Evolutionary conservation across 1,284 basidiomycete species (phyloP), one percentile per base, ranked within the genome.

Genomic region (Cryptococcus jaspeensis): DNA sequence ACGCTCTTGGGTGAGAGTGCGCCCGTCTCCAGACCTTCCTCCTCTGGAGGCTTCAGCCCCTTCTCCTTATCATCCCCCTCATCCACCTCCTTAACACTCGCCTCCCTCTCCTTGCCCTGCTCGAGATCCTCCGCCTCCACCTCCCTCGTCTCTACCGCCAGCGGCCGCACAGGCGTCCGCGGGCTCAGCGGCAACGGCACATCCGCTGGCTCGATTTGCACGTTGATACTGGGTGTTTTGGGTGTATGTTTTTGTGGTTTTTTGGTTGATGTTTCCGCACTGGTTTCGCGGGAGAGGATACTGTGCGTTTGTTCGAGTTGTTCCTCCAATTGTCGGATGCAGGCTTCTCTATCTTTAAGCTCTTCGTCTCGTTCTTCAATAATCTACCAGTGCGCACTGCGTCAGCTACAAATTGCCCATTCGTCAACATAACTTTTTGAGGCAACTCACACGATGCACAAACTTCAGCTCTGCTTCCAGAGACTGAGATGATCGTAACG

Each of bases 281-380:
- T 67, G 48, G 45, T 51, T 65, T 63, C 54, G 52, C 58, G 69
- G 69, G 70, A 71, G 68, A 63, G 66, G 64, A 69, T 66, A 55
- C 47, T 52, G 62, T 68, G 69, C 58, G 58, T 52, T 55, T 60
- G 39, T 64, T 68, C 65, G 51, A 73, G 63, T 46, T 84, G 85
- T 52, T 81, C 78, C 75, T 94, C 93, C 20, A 96, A 81, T 36
- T 82, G 77, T 39, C 81, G 80, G 55, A 95, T 95, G 77, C 95
- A 92, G 23, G 84, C 81, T 78, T 95, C 92, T 44, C 92, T 84
- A 65, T 92, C 88, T 69, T 85, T 88, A 58, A 96, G 64, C 50
- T 73, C 72, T 32, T 85, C 82, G 75, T 95, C 92, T 46, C 92
- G 84, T 66, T 92, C 89, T 66, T 86, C 87, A 59, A 96, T 80